Evolutionary conservation across 2,329 filamentous ascomycete species (phyloP).

Genomic region (Camillea tinctor): DNA sequence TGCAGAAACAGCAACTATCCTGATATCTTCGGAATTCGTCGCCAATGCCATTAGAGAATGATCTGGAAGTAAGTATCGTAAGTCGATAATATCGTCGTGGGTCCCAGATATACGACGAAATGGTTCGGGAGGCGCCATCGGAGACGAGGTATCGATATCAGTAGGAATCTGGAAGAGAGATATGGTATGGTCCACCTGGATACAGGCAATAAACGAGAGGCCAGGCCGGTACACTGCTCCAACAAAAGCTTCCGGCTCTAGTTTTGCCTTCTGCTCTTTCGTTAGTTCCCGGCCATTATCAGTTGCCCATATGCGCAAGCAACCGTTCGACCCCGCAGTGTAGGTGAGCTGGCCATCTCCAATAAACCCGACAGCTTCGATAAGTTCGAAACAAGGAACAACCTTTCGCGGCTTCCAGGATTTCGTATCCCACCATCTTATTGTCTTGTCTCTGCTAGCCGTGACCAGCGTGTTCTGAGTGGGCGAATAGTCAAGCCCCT

Average conservation of each 20-base stretch:
- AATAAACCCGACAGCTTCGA: conserved; percentile 83
- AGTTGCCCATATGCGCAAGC: conserved; percentile 79
- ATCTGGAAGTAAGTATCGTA: conserved; percentile 80
- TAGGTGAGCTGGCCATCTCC: conserved; percentile 70
- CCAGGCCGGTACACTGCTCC: conserved; percentile 65
- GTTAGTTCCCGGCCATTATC: conserved; percentile 78
- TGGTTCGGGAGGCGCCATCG: conserved; percentile 45
- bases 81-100: conserved; percentile 95
- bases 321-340: conserved; percentile 81
- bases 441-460: conserved; percentile 87
- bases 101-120: conserved; percentile 87
- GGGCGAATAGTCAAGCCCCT: conserved; percentile 76
- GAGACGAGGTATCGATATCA: conserved; percentile 34
- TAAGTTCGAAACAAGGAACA: conserved; percentile 78
- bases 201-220: conserved; percentile 70
- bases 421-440: conserved; percentile 84
- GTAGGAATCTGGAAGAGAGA: conserved; percentile 62
- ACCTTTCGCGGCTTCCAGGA: conserved; percentile 83
- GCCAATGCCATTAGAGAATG: conserved; percentile 82
- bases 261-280: conserved; percentile 61
- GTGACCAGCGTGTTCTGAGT: conserved; percentile 76
- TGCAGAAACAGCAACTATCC: conserved; percentile 72
- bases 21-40: conserved; percentile 91
- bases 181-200: conserved; percentile 88
- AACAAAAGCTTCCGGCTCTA: conserved; percentile 67